phyloP scores from a whole-genome alignment of 2,329 filamentous ascomycete species.

The Colletotrichum australisinense region DNA sequence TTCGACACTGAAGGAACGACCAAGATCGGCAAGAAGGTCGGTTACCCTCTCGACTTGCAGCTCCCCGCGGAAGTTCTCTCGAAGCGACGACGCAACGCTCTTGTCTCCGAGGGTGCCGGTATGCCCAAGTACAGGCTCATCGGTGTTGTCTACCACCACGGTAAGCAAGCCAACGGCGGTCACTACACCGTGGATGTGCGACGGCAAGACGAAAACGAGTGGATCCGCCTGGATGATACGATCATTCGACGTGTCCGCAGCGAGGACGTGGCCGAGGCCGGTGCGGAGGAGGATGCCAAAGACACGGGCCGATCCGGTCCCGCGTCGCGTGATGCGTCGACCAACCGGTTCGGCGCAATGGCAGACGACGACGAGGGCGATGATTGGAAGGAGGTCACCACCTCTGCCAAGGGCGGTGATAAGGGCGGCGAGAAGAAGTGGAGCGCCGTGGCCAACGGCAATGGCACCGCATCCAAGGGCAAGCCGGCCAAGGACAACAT shows the following conservation, averaged over 20 bases:
- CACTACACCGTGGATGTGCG: slow-evolving; percentile 99
- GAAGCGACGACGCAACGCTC: slow-evolving; percentile 75
- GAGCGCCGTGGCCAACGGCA: slow-evolving; percentile 71
- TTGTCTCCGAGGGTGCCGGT: slow-evolving; percentile 72
- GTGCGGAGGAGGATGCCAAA: slow-evolving; percentile 81
- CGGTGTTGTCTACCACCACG: slow-evolving; percentile 95
- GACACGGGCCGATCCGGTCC: slow-evolving; percentile 73
- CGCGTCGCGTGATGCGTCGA: slow-evolving; percentile 52
- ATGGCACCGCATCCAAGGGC: slow-evolving; percentile 64
- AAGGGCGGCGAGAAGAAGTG: slow-evolving; percentile 80
- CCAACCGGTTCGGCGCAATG: slow-evolving; percentile 81
- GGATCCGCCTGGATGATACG: slow-evolving; percentile 96
- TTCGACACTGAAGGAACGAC: slow-evolving; percentile 91
- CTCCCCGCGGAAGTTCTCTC: slow-evolving; percentile 92
- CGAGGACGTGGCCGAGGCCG: slow-evolving; percentile 89
- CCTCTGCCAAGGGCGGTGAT: slow-evolving; percentile 46
- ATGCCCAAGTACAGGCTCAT: slow-evolving; percentile 88
- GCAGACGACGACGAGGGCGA: slow-evolving; percentile 75
- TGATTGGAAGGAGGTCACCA: slow-evolving; percentile 85
- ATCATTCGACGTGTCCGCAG: slow-evolving; percentile 85
- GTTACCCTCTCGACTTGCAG: slow-evolving; percentile 93
- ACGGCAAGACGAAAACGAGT: slow-evolving; percentile 93
- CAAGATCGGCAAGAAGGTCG: slow-evolving; percentile 99
- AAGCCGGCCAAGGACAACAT: slow-evolving; percentile 69
- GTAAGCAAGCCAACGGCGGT: slow-evolving; percentile 93